Evolutionary conservation across 2,329 filamentous ascomycete species (phyloP).

Genomic region (Ceratocystis diversiconidia): DNA sequence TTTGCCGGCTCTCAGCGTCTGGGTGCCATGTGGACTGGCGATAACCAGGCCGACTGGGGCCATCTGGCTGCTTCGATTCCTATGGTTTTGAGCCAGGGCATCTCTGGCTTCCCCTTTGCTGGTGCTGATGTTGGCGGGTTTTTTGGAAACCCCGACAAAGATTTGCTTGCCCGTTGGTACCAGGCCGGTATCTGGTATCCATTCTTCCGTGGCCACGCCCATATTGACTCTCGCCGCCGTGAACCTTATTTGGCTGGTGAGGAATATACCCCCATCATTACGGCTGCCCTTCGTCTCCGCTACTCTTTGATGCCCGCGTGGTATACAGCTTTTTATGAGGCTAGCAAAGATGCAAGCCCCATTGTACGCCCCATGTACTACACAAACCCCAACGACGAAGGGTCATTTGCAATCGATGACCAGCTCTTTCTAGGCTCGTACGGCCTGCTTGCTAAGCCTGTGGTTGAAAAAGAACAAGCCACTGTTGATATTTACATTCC

Average conservation of each 20-base stretch:
- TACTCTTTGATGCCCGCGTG: slow-evolving; percentile 83
- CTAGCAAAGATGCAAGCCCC: slow-evolving; percentile 66
- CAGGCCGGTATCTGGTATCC: slow-evolving; percentile 94
- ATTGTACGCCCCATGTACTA: slow-evolving; percentile 90
- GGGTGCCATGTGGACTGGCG: slow-evolving; percentile 97
- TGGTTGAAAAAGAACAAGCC: slow-evolving; percentile 61
- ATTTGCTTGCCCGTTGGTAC: slow-evolving; percentile 88
- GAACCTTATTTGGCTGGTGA: slow-evolving; percentile 83
- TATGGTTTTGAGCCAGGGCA: slow-evolving; percentile 86
- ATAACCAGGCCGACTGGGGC: slow-evolving; percentile 88
- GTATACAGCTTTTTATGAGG: slow-evolving; percentile 95
- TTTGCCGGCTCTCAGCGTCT: slow-evolving; percentile 80
- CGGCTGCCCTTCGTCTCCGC: slow-evolving; percentile 71
- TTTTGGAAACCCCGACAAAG: slow-evolving; percentile 90
- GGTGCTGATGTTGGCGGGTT: slow-evolving; percentile 96
- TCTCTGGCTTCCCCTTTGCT: slow-evolving; percentile 84
- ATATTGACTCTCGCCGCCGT: slow-evolving; percentile 86
- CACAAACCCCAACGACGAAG: slow-evolving; percentile 72
- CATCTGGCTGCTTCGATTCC: slow-evolving; percentile 81
- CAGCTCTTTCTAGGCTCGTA: slow-evolving; percentile 84
- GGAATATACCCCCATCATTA: slow-evolving; percentile 74
- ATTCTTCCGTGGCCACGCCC: slow-evolving; percentile 93
- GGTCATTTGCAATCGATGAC: slow-evolving; percentile 77
- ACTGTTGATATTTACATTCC: slow-evolving; percentile 73
- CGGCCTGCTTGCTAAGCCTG: slow-evolving; percentile 82